Conservation (phyloP, 495 filamentous ascomycete species). For the Penicillium longicatenatum region DNA sequence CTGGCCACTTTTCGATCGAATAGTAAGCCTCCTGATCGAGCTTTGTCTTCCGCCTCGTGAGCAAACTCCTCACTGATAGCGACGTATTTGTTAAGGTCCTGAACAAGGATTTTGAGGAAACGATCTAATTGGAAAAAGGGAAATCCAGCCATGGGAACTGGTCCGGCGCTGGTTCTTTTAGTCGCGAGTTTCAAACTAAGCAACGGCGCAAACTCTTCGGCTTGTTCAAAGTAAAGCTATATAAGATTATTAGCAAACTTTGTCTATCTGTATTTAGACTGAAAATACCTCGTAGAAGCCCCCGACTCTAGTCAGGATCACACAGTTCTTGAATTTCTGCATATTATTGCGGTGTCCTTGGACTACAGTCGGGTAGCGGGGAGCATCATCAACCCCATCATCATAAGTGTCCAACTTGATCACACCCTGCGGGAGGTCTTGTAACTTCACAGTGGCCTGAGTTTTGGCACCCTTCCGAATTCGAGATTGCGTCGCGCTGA, state of each 20-base stretch:
- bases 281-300: conserved; percentile 81
- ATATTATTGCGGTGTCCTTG: conserved; percentile 89
- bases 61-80: conserved; percentile 93
- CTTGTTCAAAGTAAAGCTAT: conserved; percentile 88
- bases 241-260: neutral
- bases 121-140: conserved; percentile 90
- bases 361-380: conserved; percentile 82
- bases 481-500: conserved; percentile 12
- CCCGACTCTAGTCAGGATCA: conserved; percentile 87
- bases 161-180: conserved; percentile 72
- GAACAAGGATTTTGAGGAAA: conserved; percentile 87
- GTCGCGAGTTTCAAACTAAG: conserved; percentile 86
- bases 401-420: conserved; percentile 50
- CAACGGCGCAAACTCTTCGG: conserved; percentile 81
- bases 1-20: conserved; percentile 84
- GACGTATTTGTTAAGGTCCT: conserved; percentile 86
- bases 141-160: conserved; percentile 90
- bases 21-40: conserved; percentile 71
- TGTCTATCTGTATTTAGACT: neutral
- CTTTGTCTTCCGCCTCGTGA: conserved; percentile 62
- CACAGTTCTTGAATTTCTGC: conserved; percentile 83
- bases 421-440: conserved; percentile 66
- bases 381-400: conserved; percentile 50
- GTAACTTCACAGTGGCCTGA: conserved; percentile 55
- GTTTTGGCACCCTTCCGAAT: conserved; percentile 51